phyloP scores from a whole-genome alignment of 2,329 filamentous ascomycete genomes.

The Trichoderma sp. region DNA sequence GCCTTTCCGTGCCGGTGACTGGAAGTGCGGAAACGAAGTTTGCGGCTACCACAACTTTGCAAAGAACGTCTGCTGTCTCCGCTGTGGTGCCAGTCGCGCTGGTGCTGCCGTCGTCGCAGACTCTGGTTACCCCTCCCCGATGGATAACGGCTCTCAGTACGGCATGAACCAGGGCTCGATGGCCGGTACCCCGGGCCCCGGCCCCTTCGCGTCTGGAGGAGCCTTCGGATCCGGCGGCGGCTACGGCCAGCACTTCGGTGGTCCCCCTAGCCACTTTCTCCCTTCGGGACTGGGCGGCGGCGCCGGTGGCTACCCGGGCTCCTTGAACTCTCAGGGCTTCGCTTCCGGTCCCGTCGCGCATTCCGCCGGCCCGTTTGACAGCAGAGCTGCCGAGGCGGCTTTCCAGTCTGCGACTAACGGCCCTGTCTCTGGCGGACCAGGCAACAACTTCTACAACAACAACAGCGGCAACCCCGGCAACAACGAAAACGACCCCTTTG shows the following conservation, averaged over 20 bases:
- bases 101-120: slow-evolving; percentile 93
- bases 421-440: slow-evolving; percentile 72
- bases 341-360: slow-evolving; percentile 76
- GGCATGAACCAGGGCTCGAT: slow-evolving; percentile 88
- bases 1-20: slow-evolving; percentile 96
- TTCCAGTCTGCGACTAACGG: slow-evolving; percentile 89
- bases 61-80: slow-evolving; percentile 97
- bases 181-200: slow-evolving; percentile 77
- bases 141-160: slow-evolving; percentile 83
- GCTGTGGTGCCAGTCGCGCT: slow-evolving; percentile 92
- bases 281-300: slow-evolving; percentile 78
- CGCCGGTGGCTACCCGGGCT: slow-evolving; percentile 72
- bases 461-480: slow-evolving; percentile 65
- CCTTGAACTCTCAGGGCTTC: slow-evolving; percentile 76
- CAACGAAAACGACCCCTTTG: slow-evolving; percentile 73
- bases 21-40: slow-evolving; percentile 97
- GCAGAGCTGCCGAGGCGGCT: slow-evolving; percentile 88
- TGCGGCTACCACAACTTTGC: slow-evolving; percentile 99
- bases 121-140: slow-evolving; percentile 85
- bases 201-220: slow-evolving; percentile 70
- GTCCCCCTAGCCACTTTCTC: slow-evolving; percentile 85
- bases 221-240: slow-evolving; percentile 66
- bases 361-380: slow-evolving; percentile 85
- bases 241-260: slow-evolving; percentile 81
- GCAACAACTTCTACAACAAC: slow-evolving; percentile 51